Conservation (phyloP, 2,329 filamentous ascomycete species). For the Pseudogymnoascus sp. region DNA sequence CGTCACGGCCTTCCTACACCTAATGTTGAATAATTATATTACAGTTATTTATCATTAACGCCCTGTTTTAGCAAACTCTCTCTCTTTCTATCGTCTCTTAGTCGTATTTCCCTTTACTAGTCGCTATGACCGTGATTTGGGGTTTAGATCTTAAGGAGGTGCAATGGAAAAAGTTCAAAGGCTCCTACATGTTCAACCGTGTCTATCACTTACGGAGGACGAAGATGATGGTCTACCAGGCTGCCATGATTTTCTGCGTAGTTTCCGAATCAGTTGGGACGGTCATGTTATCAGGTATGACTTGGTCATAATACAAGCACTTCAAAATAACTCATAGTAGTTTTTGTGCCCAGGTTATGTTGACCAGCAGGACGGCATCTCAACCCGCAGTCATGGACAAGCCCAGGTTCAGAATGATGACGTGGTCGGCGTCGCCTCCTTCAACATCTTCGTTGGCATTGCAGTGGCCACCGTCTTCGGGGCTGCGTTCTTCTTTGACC, state of each 20-base stretch:
- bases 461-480: conserved; percentile 50
- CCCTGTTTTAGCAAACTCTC: neutral
- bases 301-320: neutral
- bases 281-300: conserved; percentile 42
- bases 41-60: too few relatives aligned
- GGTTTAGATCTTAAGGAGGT: conserved; percentile 48
- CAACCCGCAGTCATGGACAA: conserved; percentile 27
- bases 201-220: conserved; percentile 46
- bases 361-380: conserved; percentile 41
- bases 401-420: conserved; percentile 44
- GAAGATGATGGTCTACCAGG: conserved; percentile 52
- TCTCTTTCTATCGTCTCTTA: neutral
- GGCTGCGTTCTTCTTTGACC: conserved; percentile 51
- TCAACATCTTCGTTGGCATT: conserved; percentile 51
- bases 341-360: conserved; percentile 37
- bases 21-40: too few relatives aligned
- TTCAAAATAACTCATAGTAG: neutral
- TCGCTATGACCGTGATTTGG: conserved; percentile 42
- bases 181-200: conserved; percentile 48
- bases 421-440: conserved; percentile 45
- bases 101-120: neutral
- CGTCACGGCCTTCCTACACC: too few relatives aligned
- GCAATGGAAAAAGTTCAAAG: conserved; percentile 49
- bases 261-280: conserved; percentile 49
- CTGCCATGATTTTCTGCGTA: conserved; percentile 49